These are phyloP conservation scores for Penicillium sp. DNA, from an alignment of 2,329 filamentous ascomycete species.

Conservation along the genomic window DNA sequence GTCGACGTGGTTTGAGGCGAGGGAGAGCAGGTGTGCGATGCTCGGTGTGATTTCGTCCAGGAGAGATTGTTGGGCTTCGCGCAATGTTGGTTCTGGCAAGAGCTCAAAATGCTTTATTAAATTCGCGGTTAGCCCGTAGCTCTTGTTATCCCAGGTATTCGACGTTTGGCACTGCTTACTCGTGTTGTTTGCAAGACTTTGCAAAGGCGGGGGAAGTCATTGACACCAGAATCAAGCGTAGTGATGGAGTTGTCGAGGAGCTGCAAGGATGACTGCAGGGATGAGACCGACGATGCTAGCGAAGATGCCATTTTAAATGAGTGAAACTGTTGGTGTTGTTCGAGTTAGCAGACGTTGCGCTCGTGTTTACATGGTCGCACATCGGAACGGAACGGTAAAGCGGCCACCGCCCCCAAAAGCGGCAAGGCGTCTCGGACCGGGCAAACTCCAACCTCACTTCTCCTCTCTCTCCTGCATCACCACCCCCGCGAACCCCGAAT, in stretches of 20 bases:
- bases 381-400: conserved; percentile 31
- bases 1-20: conserved; percentile 79
- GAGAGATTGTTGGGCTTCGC: conserved; percentile 76
- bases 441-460: conserved; percentile 40
- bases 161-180: conserved; percentile 41
- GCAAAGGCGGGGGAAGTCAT: conserved; percentile 61
- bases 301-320: conserved; percentile 40
- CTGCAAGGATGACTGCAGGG: conserved; percentile 59
- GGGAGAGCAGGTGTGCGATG: conserved; percentile 72
- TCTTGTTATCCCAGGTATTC: neutral
- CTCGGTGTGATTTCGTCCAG: conserved; percentile 88
- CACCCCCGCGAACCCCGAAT: conserved; percentile 27
- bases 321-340: neutral
- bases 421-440: conserved; percentile 29
- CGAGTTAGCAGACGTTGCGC: neutral
- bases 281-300: conserved; percentile 60
- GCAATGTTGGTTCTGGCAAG: conserved; percentile 78
- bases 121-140: neutral
- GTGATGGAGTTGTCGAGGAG: conserved; percentile 62
- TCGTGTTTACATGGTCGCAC: conserved; percentile 26
- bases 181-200: conserved; percentile 63
- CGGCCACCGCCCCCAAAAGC: conserved; percentile 27
- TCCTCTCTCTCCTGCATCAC: conserved; percentile 33
- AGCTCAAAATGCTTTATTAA: conserved; percentile 83
- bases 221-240: conserved; percentile 61